Conservation (phyloP, 371 early-diverging fungal genomes). For the Mucor mucedo region DNA sequence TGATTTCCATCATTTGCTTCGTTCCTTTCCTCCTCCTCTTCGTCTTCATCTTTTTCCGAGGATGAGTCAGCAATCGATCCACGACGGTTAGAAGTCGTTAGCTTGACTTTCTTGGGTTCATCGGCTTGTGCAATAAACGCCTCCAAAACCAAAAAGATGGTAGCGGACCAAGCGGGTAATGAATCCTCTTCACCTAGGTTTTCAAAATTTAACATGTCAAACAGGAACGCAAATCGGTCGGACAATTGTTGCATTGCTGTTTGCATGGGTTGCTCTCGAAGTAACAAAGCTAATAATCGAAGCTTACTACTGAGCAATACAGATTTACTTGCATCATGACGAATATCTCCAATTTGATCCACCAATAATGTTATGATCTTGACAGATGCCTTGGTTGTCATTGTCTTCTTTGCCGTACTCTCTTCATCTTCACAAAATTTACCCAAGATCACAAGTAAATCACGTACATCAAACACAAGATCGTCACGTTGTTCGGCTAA, state of each 20-base stretch:
- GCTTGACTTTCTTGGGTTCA: constrained; percentile 58
- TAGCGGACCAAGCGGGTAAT: constrained; percentile 65
- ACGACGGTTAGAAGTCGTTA: constrained; percentile 4
- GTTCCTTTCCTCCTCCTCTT: constrained; percentile 3
- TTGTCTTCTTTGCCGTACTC: not conserved
- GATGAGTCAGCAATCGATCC: constrained; percentile 10
- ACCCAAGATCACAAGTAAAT: constrained; percentile 59
- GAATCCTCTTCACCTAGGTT: constrained; percentile 24
- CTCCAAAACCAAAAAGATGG: constrained; percentile 73
- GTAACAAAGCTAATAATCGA: constrained; percentile 69
- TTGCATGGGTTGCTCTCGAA: constrained; percentile 63
- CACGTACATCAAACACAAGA: constrained; percentile 72
- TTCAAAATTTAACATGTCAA: constrained; percentile 46
- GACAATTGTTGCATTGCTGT: constrained; percentile 47
- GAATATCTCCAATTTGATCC: constrained; percentile 34
- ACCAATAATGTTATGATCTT: constrained; percentile 43
- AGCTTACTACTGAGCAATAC: constrained; percentile 53
- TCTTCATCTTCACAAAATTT: constrained; percentile 47
- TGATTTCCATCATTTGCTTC: constrained; percentile 22
- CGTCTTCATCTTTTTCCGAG: constrained; percentile 18
- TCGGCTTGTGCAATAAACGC: constrained; percentile 67
- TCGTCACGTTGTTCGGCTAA: constrained; percentile 72
- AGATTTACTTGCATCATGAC: constrained; percentile 31
- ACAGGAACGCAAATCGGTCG: constrained; percentile 47
- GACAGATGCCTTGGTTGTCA: constrained; percentile 10